Evolutionary conservation across 805 yeast species (phyloP), one percentile per base, ranked within the genome.

Genomic region (Clavispora vitiphila): DNA sequence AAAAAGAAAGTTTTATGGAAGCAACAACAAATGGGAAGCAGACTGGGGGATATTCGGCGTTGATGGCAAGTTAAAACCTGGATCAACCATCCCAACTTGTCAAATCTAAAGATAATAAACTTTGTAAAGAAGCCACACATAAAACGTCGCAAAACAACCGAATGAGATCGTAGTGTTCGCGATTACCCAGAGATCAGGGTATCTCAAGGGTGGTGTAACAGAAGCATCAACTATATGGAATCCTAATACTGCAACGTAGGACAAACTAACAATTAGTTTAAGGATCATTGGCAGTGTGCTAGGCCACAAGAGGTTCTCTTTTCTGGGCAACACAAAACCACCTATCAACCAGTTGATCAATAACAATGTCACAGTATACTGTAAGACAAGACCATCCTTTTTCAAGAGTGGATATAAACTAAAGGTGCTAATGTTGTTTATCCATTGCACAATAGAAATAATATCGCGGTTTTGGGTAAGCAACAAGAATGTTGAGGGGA

Each of bases 141-240:
- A 90, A 53, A 86, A 86, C 35, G 84, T 55, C 0, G 65, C 58
- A 53, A 90, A 91, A 44, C 89, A 86, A 0, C 76, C 83, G 56
- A 87, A 89, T 0, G 93, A 83, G 3, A 89, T 55, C 0, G 81
- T 54, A 32, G 83, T 79, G 55, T 93, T 93, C 3, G 79, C 74
- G 19, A 91, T 71, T 0, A 86, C 86, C 90, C 93, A 87, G 5
- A 93, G 51, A 60, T 93, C 97, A 1, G 97, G 96, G 48, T 79
- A 83, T 29, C 62, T 57, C 1, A 58, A 46, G 1, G 91, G 87
- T 2, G 95, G 81, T 1, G 47, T 51, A 8, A 72, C 43, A 18
- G 61, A 51, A 27, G 60, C 54, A 42, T 89, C 96, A 7, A 77
- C 58, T 0, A 71, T 37, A 49, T 83, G 90, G 22, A 82, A 63